A percentile compares a stretch with the other conserved stretches of the same genome.
These are phyloP conservation scores for Solanum pimpinellifolium DNA, from an alignment of 257 asterid genomes.

Conservation along the genomic window DNA sequence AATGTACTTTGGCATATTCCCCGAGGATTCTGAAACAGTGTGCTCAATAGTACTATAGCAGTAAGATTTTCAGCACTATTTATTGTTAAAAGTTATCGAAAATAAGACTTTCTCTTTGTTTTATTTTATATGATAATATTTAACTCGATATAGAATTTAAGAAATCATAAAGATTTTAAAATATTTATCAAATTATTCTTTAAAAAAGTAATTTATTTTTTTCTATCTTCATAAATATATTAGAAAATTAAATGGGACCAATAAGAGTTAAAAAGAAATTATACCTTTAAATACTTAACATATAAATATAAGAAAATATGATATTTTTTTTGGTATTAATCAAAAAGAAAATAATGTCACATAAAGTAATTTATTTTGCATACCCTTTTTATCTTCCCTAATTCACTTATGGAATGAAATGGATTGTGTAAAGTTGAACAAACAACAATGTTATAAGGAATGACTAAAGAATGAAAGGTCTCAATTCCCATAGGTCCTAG, in stretches of 20 bases:
- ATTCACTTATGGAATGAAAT: neutral
- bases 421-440: neutral
- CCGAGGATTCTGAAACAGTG: neutral
- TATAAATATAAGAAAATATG: no score
- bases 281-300: no score
- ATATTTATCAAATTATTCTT: fast-evolving
- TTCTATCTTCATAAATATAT: no score
- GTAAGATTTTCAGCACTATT: neutral
- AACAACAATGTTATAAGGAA: neutral
- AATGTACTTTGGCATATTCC: neutral
- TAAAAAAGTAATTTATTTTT: no score
- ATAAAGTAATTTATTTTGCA: no score
- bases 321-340: fast-evolving
- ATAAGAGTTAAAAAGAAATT: fast-evolving
- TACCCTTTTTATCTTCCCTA: no score
- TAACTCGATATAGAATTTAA: fast-evolving
- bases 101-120: fast-evolving
- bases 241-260: no score
- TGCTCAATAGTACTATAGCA: neutral
- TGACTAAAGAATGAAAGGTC: neutral
- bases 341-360: no score
- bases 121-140: no score
- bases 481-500: neutral
- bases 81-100: no score
- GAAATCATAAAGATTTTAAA: fast-evolving